Conservation (phyloP, 2,329 filamentous ascomycete species). For the Exophiala dermatitidis region DNA sequence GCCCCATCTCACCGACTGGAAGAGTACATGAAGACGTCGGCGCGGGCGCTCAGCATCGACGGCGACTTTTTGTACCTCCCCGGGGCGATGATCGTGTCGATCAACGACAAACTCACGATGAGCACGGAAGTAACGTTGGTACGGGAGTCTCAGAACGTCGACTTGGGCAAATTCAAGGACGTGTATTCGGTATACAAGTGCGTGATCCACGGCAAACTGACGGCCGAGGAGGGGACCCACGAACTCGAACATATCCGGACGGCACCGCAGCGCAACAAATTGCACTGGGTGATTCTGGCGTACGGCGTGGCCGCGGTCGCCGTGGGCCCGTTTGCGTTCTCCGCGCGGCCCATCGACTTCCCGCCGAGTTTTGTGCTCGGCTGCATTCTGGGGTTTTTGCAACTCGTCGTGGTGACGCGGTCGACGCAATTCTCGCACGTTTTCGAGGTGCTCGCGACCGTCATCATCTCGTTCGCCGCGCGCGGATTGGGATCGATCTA, state of each 20-base stretch:
- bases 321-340: slow-evolving; percentile 74
- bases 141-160: slow-evolving; percentile 37
- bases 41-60: slow-evolving; percentile 80
- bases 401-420: slow-evolving; percentile 51
- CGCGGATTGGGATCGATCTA: slow-evolving; percentile 62
- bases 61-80: slow-evolving; percentile 86
- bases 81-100: slow-evolving; percentile 89
- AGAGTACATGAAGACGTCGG: slow-evolving; percentile 83
- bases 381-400: background rate
- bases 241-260: slow-evolving; percentile 49
- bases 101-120: slow-evolving; percentile 50
- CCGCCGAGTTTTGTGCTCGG: slow-evolving; percentile 53
- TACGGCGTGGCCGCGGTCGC: slow-evolving; percentile 69
- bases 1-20: slow-evolving; percentile 87
- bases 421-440: slow-evolving; percentile 62
- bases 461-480: slow-evolving; percentile 61
- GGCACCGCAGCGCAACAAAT: slow-evolving; percentile 49
- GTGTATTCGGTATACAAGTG: slow-evolving; percentile 44
- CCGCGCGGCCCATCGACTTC: slow-evolving; percentile 68
- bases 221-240: slow-evolving; percentile 40
- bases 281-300: slow-evolving; percentile 50
- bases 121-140: slow-evolving; percentile 43
- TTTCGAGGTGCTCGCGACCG: slow-evolving; percentile 57
- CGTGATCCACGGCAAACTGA: slow-evolving; percentile 42
- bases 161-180: slow-evolving; percentile 39